Evolutionary conservation across 2,329 filamentous ascomycete genomes (phyloP).

Genomic region (Xylogone sp.): DNA sequence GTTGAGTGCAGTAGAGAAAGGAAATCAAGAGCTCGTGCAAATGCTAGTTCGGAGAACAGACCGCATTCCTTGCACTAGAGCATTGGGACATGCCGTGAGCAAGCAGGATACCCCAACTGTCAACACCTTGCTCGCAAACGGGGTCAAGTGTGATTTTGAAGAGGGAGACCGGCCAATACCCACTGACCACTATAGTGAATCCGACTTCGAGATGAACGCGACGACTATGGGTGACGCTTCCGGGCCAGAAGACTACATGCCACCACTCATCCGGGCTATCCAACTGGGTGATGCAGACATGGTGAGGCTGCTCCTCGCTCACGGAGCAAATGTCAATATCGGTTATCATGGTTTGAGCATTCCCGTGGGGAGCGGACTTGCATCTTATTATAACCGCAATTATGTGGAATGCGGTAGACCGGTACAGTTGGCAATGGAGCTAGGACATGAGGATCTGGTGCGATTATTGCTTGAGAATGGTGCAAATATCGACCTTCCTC

Average conservation of each 20-base stretch:
- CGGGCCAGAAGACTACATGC: background rate
- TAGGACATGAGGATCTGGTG: constrained; percentile 11
- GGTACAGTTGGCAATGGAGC: background rate
- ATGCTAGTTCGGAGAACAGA: constrained; percentile 13
- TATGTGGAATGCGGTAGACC: no score
- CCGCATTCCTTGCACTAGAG: constrained; percentile 12
- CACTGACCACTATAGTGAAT: no score
- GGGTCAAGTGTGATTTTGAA: constrained; percentile 17
- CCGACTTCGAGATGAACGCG: no score
- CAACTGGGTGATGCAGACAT: constrained; percentile 11
- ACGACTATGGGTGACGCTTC: no score
- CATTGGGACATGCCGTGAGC: constrained; percentile 12
- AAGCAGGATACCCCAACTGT: constrained; percentile 13
- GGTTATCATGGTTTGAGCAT: constrained; percentile 10
- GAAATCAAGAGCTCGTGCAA: constrained; percentile 13
- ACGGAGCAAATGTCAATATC: constrained; percentile 14
- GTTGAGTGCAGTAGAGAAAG: constrained; percentile 12
- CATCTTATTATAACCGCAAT: no score
- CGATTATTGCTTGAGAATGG: constrained; percentile 12
- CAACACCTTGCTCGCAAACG: constrained; percentile 14
- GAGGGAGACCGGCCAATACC: constrained; percentile 13
- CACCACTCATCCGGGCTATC: constrained; percentile 7
- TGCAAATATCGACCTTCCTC: constrained; percentile 6
- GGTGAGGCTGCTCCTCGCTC: constrained; percentile 12
- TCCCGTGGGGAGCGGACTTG: constrained; percentile 3